Evolutionary conservation across 495 filamentous ascomycete species (phyloP), one percentile per base, ranked within the genome.

Genomic region (Podospora pseudocomata): DNA sequence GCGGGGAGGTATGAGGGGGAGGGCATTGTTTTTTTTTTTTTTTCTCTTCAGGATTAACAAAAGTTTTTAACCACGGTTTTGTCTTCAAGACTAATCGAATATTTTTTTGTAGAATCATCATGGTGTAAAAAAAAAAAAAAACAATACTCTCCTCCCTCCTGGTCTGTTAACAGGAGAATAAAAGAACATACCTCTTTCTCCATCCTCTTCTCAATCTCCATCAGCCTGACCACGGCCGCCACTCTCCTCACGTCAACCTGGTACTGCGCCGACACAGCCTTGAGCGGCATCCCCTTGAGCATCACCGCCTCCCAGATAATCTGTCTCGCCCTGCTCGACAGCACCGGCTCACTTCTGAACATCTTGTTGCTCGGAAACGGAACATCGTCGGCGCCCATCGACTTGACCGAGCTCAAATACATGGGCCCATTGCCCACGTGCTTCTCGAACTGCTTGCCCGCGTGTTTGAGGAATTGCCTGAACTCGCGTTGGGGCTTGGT

Each of bases 31-130:
- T 23, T 23, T 23, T 23, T 23, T 23, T 20, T 20, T 23, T 23
- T 23, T 23, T 23, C 0, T 23, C 0, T 59, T 73, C 67, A 67
- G 80, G 78, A 76, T 19, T 63, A 63, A 63, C 61, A 63, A 63
- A 63, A 44, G 13, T 19, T 84, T 88, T 80, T 93, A 92, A 92
- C 87, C 90, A 93, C 87, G 79, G 75, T 82, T 70, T 81, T 87
- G 92, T 97, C 94, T 97, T 97, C 84, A 94, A 97, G 94, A 97
- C 94, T 97, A 97, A 99, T 97, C 94, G 93, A 89, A 88, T 86
- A 49, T 49, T 49, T 86, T 85, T 83, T 92, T 90, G 89, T 90
- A 90, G 90, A 71, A 71, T 83, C 84, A 87, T 84, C 82, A 85
- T 82, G 61, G 20, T 20, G 59, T 65, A 7, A 32, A 32, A 32